Evolutionary conservation across 2,329 filamentous ascomycete species (phyloP).

Genomic region (Monosporascus sp.): DNA sequence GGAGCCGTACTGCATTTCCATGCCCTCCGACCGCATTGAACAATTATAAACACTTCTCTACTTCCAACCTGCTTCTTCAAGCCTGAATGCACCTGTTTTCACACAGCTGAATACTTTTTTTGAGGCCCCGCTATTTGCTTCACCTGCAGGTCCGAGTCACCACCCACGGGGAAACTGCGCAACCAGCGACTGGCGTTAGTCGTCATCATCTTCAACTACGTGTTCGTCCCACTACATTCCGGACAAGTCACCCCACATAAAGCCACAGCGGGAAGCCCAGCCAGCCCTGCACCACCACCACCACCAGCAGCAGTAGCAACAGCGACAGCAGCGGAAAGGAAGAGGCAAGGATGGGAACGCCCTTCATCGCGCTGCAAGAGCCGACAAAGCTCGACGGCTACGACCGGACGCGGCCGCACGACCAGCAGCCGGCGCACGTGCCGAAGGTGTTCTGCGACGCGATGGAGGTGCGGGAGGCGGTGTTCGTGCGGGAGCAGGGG

Average conservation of each 20-base stretch:
- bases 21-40: not conserved
- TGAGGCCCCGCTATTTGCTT: no score
- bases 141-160: no score
- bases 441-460: constrained; percentile 57
- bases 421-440: constrained; percentile 40
- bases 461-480: constrained; percentile 55
- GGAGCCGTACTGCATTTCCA: not conserved
- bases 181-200: no score
- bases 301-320: not conserved
- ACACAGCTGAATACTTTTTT: no score
- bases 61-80: no score
- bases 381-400: constrained; percentile 47
- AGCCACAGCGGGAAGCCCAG: not conserved
- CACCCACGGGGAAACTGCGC: no score
- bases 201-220: not conserved
- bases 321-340: not conserved
- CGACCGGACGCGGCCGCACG: constrained; percentile 32
- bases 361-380: constrained; percentile 43
- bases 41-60: not conserved
- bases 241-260: no score
- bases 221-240: not conserved
- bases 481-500: constrained; percentile 57
- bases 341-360: constrained; percentile 38
- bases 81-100: no score
- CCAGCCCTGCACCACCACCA: not conserved